Percentiles rank a stretch among this genome's conserved stretches.
These are phyloP conservation scores for Pseudocercospora crystallina DNA, from an alignment of 2,329 filamentous ascomycete genomes.

Conservation along the genomic window DNA sequence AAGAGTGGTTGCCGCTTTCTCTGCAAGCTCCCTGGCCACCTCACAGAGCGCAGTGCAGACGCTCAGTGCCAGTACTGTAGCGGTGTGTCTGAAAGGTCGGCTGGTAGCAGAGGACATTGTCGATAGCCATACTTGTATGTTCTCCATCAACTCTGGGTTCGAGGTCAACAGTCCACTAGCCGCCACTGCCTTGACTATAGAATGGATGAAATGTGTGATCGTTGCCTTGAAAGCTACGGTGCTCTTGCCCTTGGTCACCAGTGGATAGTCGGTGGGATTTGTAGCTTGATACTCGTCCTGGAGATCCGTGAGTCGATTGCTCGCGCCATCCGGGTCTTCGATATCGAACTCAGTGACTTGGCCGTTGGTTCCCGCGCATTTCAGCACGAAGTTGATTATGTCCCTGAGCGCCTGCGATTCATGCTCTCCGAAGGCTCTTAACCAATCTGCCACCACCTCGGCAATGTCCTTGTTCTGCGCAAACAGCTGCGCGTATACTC, in stretches of 20 bases:
- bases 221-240: conserved; percentile 72
- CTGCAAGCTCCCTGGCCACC: conserved; percentile 68
- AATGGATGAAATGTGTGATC: conserved; percentile 75
- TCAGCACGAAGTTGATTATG: conserved; percentile 62
- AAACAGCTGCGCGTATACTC: conserved; percentile 63
- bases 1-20: conserved; percentile 71
- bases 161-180: conserved; percentile 79
- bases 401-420: conserved; percentile 57
- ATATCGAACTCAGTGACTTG: conserved; percentile 81
- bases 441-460: conserved; percentile 58
- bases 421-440: conserved; percentile 56
- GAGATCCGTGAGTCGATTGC: conserved; percentile 76
- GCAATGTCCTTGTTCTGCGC: conserved; percentile 55
- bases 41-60: conserved; percentile 76
- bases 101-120: conserved; percentile 86
- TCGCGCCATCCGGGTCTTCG: conserved; percentile 82
- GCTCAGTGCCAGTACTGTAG: conserved; percentile 78
- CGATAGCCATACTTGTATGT: conserved; percentile 83
- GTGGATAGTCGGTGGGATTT: conserved; percentile 75
- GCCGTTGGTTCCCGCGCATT: conserved; percentile 75
- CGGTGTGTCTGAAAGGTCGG: conserved; percentile 90
- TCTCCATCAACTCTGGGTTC: conserved; percentile 76
- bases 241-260: conserved; percentile 78
- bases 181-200: conserved; percentile 74
- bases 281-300: conserved; percentile 84